Evolutionary conservation across 768 basidiomycete genomes (phyloP), one percentile per base, ranked within the genome.

Genomic region (Hygrocybe punicea): DNA sequence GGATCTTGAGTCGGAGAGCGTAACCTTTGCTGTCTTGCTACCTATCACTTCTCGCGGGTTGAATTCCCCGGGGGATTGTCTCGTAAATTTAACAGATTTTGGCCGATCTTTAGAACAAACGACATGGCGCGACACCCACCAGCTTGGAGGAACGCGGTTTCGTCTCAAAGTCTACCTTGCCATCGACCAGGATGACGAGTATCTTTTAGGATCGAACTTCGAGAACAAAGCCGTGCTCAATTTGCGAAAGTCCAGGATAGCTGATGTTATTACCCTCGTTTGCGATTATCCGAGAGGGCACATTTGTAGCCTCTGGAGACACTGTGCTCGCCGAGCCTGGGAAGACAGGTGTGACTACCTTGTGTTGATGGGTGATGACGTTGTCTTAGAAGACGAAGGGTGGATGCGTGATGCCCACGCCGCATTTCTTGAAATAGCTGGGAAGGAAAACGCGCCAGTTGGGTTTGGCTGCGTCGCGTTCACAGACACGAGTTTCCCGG

Each of bases 381-480:
- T 84, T 1, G 57, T 67, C n/a, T 60, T 85, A 16, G 59, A 72
- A 29, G 79, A 84, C 49, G 74, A 78, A 57, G 76, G 76, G 9
- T 85, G 84, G 84, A 77, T 82, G 72, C 62, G 76, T 7, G 63
- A 73, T 1, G 68, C 73, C 4, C 75, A 78, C 33, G 47, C 50
- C 8, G 69, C 70, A 9, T 85, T 84, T 62, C 39, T 51, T 11
- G 42, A 62, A 2, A 60, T 83, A 9, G 60, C 78, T 1, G 23
- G 57, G 11, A 53, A 58, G 11, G 61, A 69, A 5, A 58, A 62
- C 2, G 67, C 71, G 0, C 80, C 78, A 4, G 60, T 67, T 5
- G 83, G 84, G 5, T 75, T 84, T 48, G 84, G 82, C 9, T 84
- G 82, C 39, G 76, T 85, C 2, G 78, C 82, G 0, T 84, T 85